phyloP scores from a whole-genome alignment of 2,329 filamentous ascomycete genomes.

The Pyrenophora seminiperda region DNA sequence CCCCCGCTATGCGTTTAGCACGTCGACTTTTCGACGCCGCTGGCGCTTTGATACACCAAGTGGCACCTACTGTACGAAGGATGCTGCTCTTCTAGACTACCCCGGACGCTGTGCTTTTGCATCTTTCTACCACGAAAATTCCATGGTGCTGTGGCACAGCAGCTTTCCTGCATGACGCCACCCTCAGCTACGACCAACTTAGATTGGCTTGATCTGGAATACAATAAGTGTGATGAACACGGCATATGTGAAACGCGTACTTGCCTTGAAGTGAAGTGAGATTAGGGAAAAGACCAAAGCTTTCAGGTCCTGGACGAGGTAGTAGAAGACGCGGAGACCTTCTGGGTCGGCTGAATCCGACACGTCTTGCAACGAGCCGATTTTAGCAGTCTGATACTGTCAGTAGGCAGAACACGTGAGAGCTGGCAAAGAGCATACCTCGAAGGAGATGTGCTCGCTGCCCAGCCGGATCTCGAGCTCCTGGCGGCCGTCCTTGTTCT shows the following conservation, averaged over 20 bases:
- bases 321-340: constrained; percentile 96
- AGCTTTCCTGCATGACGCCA: neutral
- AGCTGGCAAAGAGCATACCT: constrained; percentile 62
- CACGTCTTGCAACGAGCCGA: constrained; percentile 94
- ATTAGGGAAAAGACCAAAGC: constrained; percentile 96
- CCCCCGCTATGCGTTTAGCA: neutral
- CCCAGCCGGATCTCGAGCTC: constrained; percentile 94
- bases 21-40: neutral
- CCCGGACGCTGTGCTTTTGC: constrained; percentile 1
- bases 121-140: constrained; percentile 1
- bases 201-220: constrained; percentile 72
- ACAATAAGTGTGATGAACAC: constrained; percentile 8
- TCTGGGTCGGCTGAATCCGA: constrained; percentile 96
- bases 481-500: constrained; percentile 98
- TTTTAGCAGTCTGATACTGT: constrained; percentile 82
- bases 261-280: constrained; percentile 91
- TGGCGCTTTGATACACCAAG: neutral
- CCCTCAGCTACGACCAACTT: constrained; percentile 14
- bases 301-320: constrained; percentile 96
- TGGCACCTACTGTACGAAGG: neutral
- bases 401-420: constrained; percentile 10
- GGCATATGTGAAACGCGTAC: neutral
- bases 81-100: neutral
- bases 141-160: neutral
- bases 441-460: constrained; percentile 96